phyloP scores from a whole-genome alignment of 306 rosid species.

The Prunus mume region DNA sequence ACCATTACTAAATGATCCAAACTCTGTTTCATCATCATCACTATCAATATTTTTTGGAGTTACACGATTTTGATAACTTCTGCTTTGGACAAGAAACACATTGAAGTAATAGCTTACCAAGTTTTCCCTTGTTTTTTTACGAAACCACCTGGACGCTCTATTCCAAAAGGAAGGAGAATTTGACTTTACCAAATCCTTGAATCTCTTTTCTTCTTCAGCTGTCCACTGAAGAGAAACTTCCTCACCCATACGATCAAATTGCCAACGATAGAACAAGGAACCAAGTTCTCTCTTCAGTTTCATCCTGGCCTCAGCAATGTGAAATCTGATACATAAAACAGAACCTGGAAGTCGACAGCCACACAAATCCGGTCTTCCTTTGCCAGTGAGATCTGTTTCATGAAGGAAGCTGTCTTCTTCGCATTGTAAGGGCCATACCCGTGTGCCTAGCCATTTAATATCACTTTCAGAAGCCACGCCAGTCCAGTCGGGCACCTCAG shows the following conservation, averaged over 20 bases:
- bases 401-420: slow-evolving; percentile 7
- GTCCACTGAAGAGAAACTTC: slow-evolving; percentile 88
- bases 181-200: slow-evolving; percentile 51
- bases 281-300: slow-evolving; percentile 72
- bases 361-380: slow-evolving; percentile 55
- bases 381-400: slow-evolving; percentile 32
- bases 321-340: slow-evolving; percentile 76
- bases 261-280: slow-evolving; percentile 59
- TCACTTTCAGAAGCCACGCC: slow-evolving; percentile 60
- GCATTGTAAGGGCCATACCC: slow-evolving; percentile 48
- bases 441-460: slow-evolving; percentile 73
- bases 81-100: slow-evolving; percentile 56
- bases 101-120: slow-evolving; percentile 84
- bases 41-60: slow-evolving; percentile 63
- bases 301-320: slow-evolving; percentile 75
- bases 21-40: slow-evolving; percentile 77
- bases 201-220: slow-evolving; percentile 58
- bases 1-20: slow-evolving; percentile 54
- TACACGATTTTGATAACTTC: slow-evolving; percentile 84
- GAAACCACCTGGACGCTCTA: slow-evolving; percentile 44
- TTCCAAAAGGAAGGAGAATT: slow-evolving; percentile 34
- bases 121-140: slow-evolving; percentile 47
- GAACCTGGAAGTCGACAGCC: slow-evolving; percentile 58
- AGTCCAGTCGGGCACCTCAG: slow-evolving; percentile 72
- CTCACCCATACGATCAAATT: slow-evolving; percentile 79